These are phyloP conservation scores for Oryza meyeriana DNA, from an alignment of 176 grass and related monocot genomes.

Conservation along the genomic window DNA sequence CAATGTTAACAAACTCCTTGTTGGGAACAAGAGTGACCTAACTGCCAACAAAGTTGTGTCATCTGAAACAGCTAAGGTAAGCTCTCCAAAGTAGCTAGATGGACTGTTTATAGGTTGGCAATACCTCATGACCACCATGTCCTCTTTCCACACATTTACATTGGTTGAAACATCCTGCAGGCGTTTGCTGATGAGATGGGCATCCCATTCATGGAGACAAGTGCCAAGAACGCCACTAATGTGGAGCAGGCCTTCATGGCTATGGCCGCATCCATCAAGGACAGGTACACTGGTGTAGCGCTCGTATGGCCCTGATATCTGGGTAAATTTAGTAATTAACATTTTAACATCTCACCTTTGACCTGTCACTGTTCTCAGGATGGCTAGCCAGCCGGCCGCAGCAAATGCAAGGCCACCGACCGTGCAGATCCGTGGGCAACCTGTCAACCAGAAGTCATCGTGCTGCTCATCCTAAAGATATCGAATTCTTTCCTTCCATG, in stretches of 20 bases:
- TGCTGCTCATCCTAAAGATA: slow-evolving; percentile 60
- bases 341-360: no score
- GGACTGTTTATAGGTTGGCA: not conserved
- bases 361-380: slow-evolving; percentile 26
- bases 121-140: not conserved
- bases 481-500: not conserved
- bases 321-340: not conserved
- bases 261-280: slow-evolving; percentile 65
- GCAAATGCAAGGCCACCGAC: slow-evolving; percentile 54
- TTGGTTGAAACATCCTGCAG: no score
- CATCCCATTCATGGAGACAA: slow-evolving; percentile 75
- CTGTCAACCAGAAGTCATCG: slow-evolving; percentile 55
- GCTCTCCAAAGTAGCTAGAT: not conserved
- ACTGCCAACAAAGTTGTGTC: slow-evolving; percentile 76
- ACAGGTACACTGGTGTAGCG: slow-evolving; percentile 40
- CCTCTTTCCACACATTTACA: no score
- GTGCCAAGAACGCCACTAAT: slow-evolving; percentile 68
- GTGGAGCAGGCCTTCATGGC: slow-evolving; percentile 75
- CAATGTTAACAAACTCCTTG: slow-evolving; percentile 82
- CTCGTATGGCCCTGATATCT: not conserved
- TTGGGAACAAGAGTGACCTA: slow-evolving; percentile 80
- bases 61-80: slow-evolving; percentile 71
- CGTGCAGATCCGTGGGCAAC: slow-evolving; percentile 69
- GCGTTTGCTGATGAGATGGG: slow-evolving; percentile 79
- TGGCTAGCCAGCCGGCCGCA: slow-evolving; percentile 64